Evolutionary conservation across 2,329 filamentous ascomycete species (phyloP), one percentile per base, ranked within the genome.

Genomic region (Colletotrichum scovillei): DNA sequence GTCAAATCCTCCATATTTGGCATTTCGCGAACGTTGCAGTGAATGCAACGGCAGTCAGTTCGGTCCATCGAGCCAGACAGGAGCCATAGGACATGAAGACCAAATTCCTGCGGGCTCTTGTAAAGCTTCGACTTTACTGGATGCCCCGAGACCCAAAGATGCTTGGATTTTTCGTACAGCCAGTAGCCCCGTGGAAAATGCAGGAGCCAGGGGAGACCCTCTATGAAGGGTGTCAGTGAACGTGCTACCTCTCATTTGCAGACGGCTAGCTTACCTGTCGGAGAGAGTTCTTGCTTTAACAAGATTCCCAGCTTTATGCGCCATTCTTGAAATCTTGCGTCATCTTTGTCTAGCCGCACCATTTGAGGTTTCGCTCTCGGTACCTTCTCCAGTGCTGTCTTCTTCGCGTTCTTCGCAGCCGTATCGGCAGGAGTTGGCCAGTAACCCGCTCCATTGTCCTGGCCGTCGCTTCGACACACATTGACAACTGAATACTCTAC

Each of bases 51-150:
- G 77, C 88, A 89, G 74, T 88, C 85, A 57, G 77, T 82, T 59
- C 86, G 85, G 76, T 87, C 85, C 72, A 79, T 81, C 16, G 87
- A 88, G 19, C 80, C 77, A 35, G 87, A 87, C 8, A 87, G 79
- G 2, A 89, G 83, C 87, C 87, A 89, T 62, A 89, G 81, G 28
- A 88, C 75, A 74, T 89, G 88, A 9, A 87, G 80, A 5, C 84
- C 86, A 72, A 89, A 88, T 74, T 89, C 88, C 69, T 88, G 86
- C 0, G 88, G 87, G 56, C 85, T 87, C 77, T 86, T 88, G 77
- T 86, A 89, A 5, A 87, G 80, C 77, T 86, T 88, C 42, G 81
- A 77, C 73, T 87, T 87, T 74, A 84, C 80, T 5, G 86, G 86
- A 70, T 87, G 87, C 9, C 86, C 86, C 5, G 86, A 88, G 4